Evolutionary conservation across 2,329 filamentous ascomycete genomes (phyloP), one percentile per base, ranked within the genome.

Genomic region (Fusarium camptoceras): DNA sequence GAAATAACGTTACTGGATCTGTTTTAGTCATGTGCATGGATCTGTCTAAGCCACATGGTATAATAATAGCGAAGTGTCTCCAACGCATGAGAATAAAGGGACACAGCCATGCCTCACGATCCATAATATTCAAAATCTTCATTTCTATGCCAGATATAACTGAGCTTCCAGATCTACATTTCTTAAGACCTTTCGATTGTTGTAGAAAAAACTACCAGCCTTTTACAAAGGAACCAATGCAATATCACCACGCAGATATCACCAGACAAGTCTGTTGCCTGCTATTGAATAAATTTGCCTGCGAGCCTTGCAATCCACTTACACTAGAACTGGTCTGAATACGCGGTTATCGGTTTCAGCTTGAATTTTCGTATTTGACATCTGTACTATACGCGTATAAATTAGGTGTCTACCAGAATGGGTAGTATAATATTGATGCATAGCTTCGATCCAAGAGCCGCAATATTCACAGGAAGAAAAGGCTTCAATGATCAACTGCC

Each of bases 311-410:
- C 8, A 18, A 24, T 8, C 20, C 25, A 31, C 22, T 20, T 54
- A 20, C 10, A 5, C n/a, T 30, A 14, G 24, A 50, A 20, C 3
- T 3, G 37, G 30, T n/a, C 25, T n/a, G 30, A 55, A 72, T 70
- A 72, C 70, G 69, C 66, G 70, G 64, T 59, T 49, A 37, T 72
- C 69, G 66, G 48, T 48, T 51, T 24, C 48, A 39, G 2, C 14
- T 20, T 22, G 53, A 55, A 68, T 72, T 72, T 72, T 70, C 69
- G 69, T 61, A 70, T 72, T 43, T 46, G 37, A 7, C 6, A 15
- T 7, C 8, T 20, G 6, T 8, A 4, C 22, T 66, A 70, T 67
- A 72, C 66, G 69, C 69, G 69, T 72, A 72, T 71, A 37, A 7
- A 37, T 7, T n/a, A 59, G 14, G 14, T 37, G 6, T 34, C 25